These are phyloP conservation scores for Zymoseptoria pseudotritici DNA, from an alignment of 2,329 filamentous ascomycete genomes.

Conservation along the genomic window DNA sequence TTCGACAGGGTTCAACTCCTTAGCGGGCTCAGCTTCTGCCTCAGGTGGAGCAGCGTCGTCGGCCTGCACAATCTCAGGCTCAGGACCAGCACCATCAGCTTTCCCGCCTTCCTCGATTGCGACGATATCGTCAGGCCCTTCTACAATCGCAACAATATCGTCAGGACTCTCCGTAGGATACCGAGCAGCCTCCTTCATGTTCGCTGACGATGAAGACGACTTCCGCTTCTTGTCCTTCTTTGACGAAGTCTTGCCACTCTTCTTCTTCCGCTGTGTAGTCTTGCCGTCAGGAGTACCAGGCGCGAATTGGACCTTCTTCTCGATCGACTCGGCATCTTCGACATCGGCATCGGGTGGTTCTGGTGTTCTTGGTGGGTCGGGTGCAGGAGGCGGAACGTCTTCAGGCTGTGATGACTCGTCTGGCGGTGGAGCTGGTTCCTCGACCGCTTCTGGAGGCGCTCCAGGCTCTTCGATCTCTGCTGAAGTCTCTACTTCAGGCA, in stretches of 20 bases:
- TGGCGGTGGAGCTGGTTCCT: background rate
- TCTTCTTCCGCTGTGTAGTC: constrained; percentile 21
- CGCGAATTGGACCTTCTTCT: constrained; percentile 24
- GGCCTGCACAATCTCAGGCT: background rate
- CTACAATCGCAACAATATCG: constrained; percentile 20
- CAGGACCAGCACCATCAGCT: background rate
- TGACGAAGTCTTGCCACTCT: constrained; percentile 9
- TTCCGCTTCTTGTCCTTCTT: constrained; percentile 22
- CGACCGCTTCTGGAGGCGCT: background rate
- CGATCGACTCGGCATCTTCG: constrained; percentile 9
- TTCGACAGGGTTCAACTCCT: background rate
- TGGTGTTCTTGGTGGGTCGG: constrained; percentile 3
- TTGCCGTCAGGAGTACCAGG: constrained; percentile 23
- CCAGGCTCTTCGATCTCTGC: background rate
- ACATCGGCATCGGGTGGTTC: constrained; percentile 3
- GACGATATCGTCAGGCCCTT: constrained; percentile 9
- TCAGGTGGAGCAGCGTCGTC: background rate
- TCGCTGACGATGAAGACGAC: background rate
- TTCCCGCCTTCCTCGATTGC: constrained; percentile 4
- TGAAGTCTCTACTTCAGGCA: background rate
- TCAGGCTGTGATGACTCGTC: background rate
- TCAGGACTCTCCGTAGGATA: constrained; percentile 8
- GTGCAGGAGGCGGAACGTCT: constrained; percentile 1
- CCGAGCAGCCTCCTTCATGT: constrained; percentile 3
- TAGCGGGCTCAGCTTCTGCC: background rate